phyloP scores from a whole-genome alignment of 345 rosid species.

The Linum lewisii region DNA sequence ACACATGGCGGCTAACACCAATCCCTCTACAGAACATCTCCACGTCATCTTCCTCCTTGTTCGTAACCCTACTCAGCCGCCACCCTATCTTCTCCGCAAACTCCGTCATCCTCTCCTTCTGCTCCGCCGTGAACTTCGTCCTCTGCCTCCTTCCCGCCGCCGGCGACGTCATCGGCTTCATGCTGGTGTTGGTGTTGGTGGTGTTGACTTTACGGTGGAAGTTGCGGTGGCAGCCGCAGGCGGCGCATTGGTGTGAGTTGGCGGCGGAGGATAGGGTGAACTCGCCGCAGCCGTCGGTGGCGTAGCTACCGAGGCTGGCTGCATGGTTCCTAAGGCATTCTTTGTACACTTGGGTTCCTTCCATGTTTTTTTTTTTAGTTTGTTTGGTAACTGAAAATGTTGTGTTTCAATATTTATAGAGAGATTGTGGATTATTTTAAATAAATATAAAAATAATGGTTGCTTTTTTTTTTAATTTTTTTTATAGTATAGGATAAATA shows the following conservation, averaged over 20 bases:
- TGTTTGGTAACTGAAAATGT: neutral
- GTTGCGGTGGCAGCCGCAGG: conserved; percentile 96
- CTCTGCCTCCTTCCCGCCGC: conserved; percentile 36
- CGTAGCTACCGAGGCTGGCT: conserved; percentile 69
- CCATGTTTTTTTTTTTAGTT: conserved; percentile 14
- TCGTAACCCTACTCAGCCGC: conserved; percentile 34
- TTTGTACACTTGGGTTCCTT: conserved; percentile 28
- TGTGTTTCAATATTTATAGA: neutral
- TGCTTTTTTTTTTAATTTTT: no score
- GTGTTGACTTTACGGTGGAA: conserved; percentile 59
- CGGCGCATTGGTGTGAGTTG: conserved; percentile 50
- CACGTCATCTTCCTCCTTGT: conserved; percentile 44
- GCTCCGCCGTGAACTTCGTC: conserved; percentile 54
- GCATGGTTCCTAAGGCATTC: conserved; percentile 93
- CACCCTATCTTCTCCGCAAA: conserved; percentile 61
- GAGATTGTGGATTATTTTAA: neutral
- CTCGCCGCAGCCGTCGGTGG: conserved; percentile 83
- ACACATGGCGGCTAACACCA: conserved; percentile 47
- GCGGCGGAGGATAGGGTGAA: conserved; percentile 36
- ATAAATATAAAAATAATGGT: no score
- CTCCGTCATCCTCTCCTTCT: conserved; percentile 49
- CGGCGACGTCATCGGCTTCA: no score
- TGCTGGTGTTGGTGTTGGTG: conserved; percentile 16
- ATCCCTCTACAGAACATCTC: conserved; percentile 47
- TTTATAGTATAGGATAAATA: no score